Evolutionary conservation across 2,329 filamentous ascomycete species (phyloP).

Genomic region (Monosporascus sp.): DNA sequence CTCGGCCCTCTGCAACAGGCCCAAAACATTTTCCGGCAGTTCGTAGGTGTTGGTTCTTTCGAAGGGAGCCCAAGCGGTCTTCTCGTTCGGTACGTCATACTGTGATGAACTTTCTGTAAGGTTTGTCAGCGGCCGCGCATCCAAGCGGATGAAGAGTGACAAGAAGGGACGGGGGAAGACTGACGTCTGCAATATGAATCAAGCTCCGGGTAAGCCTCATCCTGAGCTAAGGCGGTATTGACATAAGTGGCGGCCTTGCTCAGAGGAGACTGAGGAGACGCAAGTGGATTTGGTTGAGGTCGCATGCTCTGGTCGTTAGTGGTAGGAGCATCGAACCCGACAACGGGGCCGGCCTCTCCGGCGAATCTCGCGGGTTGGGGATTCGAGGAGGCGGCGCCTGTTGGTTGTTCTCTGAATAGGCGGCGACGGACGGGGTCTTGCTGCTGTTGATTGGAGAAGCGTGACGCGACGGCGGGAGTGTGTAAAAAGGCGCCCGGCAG

Average conservation of each 20-base stretch:
- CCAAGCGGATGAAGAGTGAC: neutral
- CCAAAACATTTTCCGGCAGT: constrained; percentile 87
- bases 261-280: constrained; percentile 45
- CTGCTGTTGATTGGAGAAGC: constrained; percentile 34
- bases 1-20: constrained; percentile 83
- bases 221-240: constrained; percentile 69
- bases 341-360: constrained; percentile 11
- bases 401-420: constrained; percentile 36
- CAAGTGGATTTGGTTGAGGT: constrained; percentile 23
- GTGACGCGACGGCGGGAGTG: constrained; percentile 59
- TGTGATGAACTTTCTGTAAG: constrained; percentile 76
- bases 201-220: constrained; percentile 80
- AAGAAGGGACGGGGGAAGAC: constrained; percentile 32
- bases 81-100: constrained; percentile 69
- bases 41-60: constrained; percentile 81
- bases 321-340: constrained; percentile 12
- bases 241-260: constrained; percentile 78
- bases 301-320: constrained; percentile 19
- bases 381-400: constrained; percentile 9
- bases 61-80: constrained; percentile 78
- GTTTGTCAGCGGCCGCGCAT: constrained; percentile 22
- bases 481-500: constrained; percentile 72
- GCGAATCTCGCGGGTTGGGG: constrained; percentile 10
- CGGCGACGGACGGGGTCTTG: constrained; percentile 44
- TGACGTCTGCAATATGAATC: constrained; percentile 85